Evolutionary conservation across 177 flowering plant genomes (phyloP).

Genomic region (Vitis hybrid): DNA sequence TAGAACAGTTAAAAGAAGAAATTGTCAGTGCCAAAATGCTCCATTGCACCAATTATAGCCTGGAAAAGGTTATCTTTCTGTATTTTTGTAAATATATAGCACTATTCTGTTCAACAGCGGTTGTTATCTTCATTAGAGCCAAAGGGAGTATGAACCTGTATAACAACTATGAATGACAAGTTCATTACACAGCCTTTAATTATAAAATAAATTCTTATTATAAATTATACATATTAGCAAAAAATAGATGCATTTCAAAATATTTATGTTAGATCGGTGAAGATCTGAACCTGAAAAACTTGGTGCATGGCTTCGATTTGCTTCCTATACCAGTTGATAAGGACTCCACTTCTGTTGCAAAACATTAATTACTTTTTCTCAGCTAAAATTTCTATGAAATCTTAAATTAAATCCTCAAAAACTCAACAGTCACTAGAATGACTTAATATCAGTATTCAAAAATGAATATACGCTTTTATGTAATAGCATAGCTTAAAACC

Average conservation of each 20-base stretch:
- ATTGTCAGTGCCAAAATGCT: background rate
- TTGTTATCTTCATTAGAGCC: slow-evolving; percentile 9
- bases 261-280: slow-evolving; percentile 43
- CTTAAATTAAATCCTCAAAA: background rate
- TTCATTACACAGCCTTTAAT: slow-evolving; percentile 18
- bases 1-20: too few relatives aligned
- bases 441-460: background rate
- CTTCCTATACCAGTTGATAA: slow-evolving; percentile 91
- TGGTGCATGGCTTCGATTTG: slow-evolving; percentile 99
- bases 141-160: slow-evolving; percentile 28
- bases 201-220: slow-evolving; percentile 17
- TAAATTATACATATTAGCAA: slow-evolving; percentile 12
- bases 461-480: background rate
- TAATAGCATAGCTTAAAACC: too few relatives aligned
- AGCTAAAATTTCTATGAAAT: slow-evolving; percentile 38
- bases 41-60: background rate
- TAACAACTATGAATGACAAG: slow-evolving; percentile 17
- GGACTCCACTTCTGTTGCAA: slow-evolving; percentile 91
- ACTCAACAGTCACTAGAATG: background rate
- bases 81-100: background rate
- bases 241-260: slow-evolving; percentile 18
- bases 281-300: slow-evolving; percentile 99
- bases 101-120: slow-evolving; percentile 16
- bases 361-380: slow-evolving; percentile 67
- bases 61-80: slow-evolving; percentile 1